A percentile compares a stretch with the other conserved stretches of the same genome.
phyloP scores from a whole-genome alignment of 179 eudicot species.

The Drosera spatulata region DNA sequence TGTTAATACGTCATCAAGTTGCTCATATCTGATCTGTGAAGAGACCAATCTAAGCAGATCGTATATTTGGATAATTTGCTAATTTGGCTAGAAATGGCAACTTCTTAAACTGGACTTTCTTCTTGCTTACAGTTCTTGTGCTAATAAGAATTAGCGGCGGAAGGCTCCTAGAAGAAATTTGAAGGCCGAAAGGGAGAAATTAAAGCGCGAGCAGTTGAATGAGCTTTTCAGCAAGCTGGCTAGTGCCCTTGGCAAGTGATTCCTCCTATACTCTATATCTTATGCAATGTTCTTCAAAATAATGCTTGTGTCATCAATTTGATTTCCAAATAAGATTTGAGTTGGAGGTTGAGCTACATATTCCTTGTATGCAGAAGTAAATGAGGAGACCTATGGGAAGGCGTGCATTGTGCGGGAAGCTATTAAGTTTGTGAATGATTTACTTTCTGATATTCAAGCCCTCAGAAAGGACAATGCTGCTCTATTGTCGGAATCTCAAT shows the following conservation, averaged over 20 bases:
- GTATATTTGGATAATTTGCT: no score
- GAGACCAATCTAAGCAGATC: no score
- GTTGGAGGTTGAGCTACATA: not conserved
- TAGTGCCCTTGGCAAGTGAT: constrained; percentile 49
- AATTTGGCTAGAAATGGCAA: no score
- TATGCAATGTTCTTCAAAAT: not conserved
- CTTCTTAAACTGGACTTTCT: not conserved
- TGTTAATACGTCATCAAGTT: no score
- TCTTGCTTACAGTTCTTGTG: constrained; percentile 32
- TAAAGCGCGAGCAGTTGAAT: constrained; percentile 80
- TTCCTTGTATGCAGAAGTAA: not conserved
- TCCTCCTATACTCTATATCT: not conserved
- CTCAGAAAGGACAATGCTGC: no score
- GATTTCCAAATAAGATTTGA: not conserved
- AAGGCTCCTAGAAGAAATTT: constrained; percentile 50
- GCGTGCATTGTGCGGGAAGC: no score
- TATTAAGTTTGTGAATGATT: no score
- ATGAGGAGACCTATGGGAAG: no score
- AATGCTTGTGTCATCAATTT: no score
- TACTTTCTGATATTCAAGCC: no score
- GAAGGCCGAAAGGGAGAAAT: constrained; percentile 80
- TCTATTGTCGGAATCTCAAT: no score
- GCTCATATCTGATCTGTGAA: no score
- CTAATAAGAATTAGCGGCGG: constrained; percentile 35
- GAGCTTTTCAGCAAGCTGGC: constrained; percentile 64